phyloP scores from a whole-genome alignment of 257 asterid species.

The Mitragyna speciosa region DNA sequence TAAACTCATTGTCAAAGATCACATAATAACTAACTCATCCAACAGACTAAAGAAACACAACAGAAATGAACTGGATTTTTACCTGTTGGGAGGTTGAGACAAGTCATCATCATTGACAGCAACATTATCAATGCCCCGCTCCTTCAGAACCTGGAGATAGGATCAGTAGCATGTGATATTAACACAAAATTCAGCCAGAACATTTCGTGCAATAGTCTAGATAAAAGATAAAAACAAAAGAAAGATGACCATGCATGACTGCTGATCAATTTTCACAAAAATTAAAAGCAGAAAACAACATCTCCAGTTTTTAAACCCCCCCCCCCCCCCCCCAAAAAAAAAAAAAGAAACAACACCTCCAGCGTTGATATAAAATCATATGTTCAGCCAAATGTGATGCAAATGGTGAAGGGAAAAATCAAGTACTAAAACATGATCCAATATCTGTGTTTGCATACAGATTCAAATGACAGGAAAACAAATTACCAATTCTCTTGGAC shows the following conservation, averaged over 20 bases:
- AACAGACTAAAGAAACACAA: neutral
- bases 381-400: neutral
- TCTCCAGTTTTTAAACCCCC: no score
- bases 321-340: no score
- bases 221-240: neutral
- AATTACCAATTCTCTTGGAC: constrained; percentile 83
- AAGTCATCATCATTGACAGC: constrained; percentile 42
- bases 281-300: neutral
- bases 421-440: neutral
- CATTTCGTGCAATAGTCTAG: neutral
- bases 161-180: constrained; percentile 11
- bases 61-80: constrained; percentile 17
- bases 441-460: neutral
- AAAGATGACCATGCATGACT: neutral
- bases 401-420: neutral
- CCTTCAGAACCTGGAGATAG: constrained; percentile 64
- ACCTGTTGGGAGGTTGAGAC: constrained; percentile 58
- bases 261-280: neutral
- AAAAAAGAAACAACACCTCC: neutral
- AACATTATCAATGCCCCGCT: constrained; percentile 57
- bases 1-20: neutral
- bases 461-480: constrained; percentile 11
- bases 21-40: neutral
- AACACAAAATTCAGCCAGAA: neutral
- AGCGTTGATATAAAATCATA: neutral